Evolutionary conservation across 805 yeast species (phyloP).

Genomic region (Zygosaccharomyces bisporus): DNA sequence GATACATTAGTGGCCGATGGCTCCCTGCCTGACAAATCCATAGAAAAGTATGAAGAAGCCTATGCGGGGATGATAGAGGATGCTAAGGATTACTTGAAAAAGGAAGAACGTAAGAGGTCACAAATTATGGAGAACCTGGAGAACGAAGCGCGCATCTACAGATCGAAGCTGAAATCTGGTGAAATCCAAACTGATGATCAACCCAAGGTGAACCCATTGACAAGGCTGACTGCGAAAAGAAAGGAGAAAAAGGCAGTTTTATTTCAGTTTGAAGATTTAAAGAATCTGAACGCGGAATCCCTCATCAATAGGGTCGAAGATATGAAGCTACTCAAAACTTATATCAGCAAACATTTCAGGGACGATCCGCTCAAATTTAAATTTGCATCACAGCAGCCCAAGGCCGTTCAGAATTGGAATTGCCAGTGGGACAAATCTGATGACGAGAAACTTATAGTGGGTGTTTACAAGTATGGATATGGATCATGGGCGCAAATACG

Average conservation of each 20-base stretch:
- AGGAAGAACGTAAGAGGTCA: constrained; percentile 61
- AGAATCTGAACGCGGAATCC: constrained; percentile 86
- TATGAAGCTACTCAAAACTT: constrained; percentile 57
- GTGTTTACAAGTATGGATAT: constrained; percentile 89
- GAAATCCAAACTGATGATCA: constrained; percentile 33
- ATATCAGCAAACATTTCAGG: constrained; percentile 46
- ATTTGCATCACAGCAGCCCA: constrained; percentile 54
- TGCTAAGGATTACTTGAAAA: constrained; percentile 57
- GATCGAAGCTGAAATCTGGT: constrained; percentile 41
- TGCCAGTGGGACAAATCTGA: constrained; percentile 81
- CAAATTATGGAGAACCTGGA: constrained; percentile 56
- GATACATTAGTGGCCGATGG: constrained; percentile 89
- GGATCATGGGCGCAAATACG: constrained; percentile 94
- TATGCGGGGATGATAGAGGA: constrained; percentile 66
- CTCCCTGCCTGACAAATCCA: constrained; percentile 76
- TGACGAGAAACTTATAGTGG: constrained; percentile 82
- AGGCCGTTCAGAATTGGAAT: constrained; percentile 86
- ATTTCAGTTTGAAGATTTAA: constrained; percentile 84
- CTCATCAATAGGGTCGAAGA: constrained; percentile 82
- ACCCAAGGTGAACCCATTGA: constrained; percentile 43
- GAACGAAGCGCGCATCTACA: constrained; percentile 54
- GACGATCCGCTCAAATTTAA: constrained; percentile 59
- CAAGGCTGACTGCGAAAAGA: constrained; percentile 58
- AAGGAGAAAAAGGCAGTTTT: constrained; percentile 86
- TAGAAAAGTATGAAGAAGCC: constrained; percentile 69